A percentile compares a stretch with the other conserved stretches of the same genome.
These are phyloP conservation scores for Trypethelium eluteriae DNA, from an alignment of 495 filamentous ascomycete genomes.

Conservation along the genomic window DNA sequence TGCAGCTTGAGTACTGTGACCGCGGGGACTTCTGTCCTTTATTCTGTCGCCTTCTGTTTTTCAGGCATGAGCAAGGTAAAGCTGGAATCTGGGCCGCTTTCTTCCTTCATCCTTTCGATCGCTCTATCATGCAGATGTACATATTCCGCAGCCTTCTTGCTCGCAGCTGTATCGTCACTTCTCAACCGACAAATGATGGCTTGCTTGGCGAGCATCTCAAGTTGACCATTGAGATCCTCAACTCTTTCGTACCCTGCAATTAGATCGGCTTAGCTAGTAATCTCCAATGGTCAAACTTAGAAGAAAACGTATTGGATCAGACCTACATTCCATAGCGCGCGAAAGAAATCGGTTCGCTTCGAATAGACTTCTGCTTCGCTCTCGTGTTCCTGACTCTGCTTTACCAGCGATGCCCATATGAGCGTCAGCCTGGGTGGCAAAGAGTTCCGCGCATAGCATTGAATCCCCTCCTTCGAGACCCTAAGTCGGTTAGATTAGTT, in stretches of 20 bases:
- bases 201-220: slow-evolving; percentile 81
- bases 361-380: slow-evolving; percentile 25
- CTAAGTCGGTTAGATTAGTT: slow-evolving; percentile 16
- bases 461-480: slow-evolving; percentile 67
- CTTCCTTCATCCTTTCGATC: not conserved
- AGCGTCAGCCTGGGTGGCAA: slow-evolving; percentile 71
- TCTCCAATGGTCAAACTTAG: not conserved
- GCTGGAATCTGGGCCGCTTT: not conserved
- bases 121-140: slow-evolving; percentile 31
- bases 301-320: not conserved
- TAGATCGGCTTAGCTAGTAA: not conserved
- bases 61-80: not conserved
- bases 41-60: not conserved
- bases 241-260: slow-evolving; percentile 58
- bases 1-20: too few relatives aligned
- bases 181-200: slow-evolving; percentile 68
- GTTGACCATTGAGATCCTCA: slow-evolving; percentile 66
- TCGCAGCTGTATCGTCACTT: slow-evolving; percentile 62
- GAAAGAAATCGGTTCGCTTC: slow-evolving; percentile 27
- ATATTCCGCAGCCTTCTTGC: slow-evolving; percentile 68
- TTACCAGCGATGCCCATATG: slow-evolving; percentile 73
- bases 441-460: slow-evolving; percentile 57
- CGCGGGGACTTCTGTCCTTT: not conserved
- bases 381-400: slow-evolving; percentile 27
- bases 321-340: slow-evolving; percentile 26